These are phyloP conservation scores for Onygena corvina DNA, from an alignment of 2,329 filamentous ascomycete species.

Conservation along the genomic window DNA sequence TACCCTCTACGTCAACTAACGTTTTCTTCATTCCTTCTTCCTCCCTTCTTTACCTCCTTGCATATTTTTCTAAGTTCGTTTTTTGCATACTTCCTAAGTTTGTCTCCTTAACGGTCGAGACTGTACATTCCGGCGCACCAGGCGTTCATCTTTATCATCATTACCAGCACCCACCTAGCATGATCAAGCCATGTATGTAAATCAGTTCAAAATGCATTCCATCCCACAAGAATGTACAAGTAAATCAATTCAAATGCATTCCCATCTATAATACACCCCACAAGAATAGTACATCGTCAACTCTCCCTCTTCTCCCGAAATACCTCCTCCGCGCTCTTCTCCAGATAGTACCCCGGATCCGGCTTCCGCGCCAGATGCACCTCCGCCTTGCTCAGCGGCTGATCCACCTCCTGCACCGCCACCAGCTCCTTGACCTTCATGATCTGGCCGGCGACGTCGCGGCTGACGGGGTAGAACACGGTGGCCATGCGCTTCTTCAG, in stretches of 20 bases:
- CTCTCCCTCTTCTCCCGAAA: slow-evolving; percentile 17
- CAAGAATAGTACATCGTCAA: background rate
- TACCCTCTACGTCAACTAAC: slow-evolving; percentile 52
- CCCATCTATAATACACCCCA: slow-evolving; percentile 6
- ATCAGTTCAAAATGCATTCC: too few species aligned
- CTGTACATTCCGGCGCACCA: too few species aligned
- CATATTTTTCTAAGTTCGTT: too few species aligned
- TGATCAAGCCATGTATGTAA: too few species aligned
- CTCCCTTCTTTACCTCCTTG: too few species aligned
- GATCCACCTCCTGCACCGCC: slow-evolving; percentile 63
- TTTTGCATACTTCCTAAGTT: too few species aligned
- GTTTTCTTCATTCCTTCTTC: background rate
- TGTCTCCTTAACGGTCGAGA: too few species aligned
- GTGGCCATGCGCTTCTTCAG: slow-evolving; percentile 73
- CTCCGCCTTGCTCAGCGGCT: slow-evolving; percentile 51
- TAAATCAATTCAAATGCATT: background rate
- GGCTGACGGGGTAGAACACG: slow-evolving; percentile 76
- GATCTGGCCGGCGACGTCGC: slow-evolving; percentile 76
- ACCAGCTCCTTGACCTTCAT: slow-evolving; percentile 91
- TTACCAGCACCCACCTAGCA: too few species aligned
- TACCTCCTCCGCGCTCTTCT: slow-evolving; percentile 39
- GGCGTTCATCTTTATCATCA: too few species aligned
- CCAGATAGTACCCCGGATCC: slow-evolving; percentile 68
- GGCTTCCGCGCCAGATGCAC: slow-evolving; percentile 61
- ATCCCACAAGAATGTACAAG: too few species aligned